These are phyloP conservation scores for Aphanoascus verrucosus DNA, from an alignment of 2,329 filamentous ascomycete genomes.

Conservation along the genomic window DNA sequence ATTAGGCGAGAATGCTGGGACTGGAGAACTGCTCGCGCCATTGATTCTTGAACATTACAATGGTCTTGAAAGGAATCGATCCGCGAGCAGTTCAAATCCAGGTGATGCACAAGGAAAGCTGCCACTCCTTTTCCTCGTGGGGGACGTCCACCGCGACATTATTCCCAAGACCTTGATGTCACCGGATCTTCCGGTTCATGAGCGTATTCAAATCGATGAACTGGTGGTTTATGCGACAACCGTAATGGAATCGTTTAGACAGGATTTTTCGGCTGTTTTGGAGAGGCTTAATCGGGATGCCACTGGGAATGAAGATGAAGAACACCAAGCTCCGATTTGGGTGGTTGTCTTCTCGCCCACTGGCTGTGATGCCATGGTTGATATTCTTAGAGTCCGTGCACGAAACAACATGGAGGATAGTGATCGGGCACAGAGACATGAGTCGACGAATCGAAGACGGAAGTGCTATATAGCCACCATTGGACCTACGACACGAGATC, in stretches of 20 bases:
- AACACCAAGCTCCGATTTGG: constrained; percentile 22
- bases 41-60: constrained; percentile 74
- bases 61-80: constrained; percentile 19
- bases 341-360: constrained; percentile 49
- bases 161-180: constrained; percentile 72
- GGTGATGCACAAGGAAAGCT: constrained; percentile 36
- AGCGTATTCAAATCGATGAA: constrained; percentile 61
- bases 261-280: constrained; percentile 50
- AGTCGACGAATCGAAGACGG: constrained; percentile 19
- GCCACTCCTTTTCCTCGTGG: constrained; percentile 73
- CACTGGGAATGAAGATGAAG: constrained; percentile 29
- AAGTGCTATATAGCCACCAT: constrained; percentile 70
- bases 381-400: constrained; percentile 40
- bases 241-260: constrained; percentile 66
- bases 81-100: constrained; percentile 2
- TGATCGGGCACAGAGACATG: constrained; percentile 9
- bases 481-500: constrained; percentile 78
- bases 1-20: constrained; percentile 72
- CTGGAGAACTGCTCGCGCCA: constrained; percentile 65
- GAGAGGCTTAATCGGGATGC: constrained; percentile 21
- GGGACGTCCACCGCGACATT: constrained; percentile 78
- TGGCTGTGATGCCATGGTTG: constrained; percentile 51
- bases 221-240: constrained; percentile 77
- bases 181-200: constrained; percentile 37
- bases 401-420: constrained; percentile 17